phyloP scores from a whole-genome alignment of 176 grass and related monocot species.

The Elymus sibiricus region DNA sequence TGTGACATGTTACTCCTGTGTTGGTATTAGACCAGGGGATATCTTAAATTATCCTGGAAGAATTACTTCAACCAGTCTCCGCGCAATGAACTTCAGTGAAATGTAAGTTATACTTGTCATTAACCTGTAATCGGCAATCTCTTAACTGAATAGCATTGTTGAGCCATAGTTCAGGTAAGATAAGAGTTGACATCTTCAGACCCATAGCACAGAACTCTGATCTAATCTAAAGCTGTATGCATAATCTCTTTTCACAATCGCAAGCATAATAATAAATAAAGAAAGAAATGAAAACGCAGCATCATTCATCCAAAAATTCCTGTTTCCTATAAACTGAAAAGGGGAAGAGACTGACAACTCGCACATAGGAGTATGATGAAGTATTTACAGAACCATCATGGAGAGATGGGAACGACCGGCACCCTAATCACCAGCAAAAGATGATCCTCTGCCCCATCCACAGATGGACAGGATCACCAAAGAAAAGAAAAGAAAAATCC shows the following conservation, averaged over 20 bases:
- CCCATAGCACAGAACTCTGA: neutral
- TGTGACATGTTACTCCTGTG: neutral
- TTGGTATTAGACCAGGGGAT: neutral
- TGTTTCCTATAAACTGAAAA: neutral
- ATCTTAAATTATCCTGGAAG: neutral
- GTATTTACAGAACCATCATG: slow-evolving; percentile 4
- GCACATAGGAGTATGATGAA: neutral
- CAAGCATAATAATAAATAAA: neutral
- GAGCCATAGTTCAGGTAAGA: neutral
- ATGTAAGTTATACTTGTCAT: neutral
- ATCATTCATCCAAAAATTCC: neutral
- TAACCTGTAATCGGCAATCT: neutral
- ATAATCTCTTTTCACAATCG: neutral
- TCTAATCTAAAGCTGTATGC: neutral
- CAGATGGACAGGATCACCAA: neutral
- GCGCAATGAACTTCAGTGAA: neutral
- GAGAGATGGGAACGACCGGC: neutral
- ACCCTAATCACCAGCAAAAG: neutral
- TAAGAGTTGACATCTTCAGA: neutral
- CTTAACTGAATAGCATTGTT: neutral
- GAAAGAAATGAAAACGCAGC: neutral
- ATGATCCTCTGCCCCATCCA: neutral
- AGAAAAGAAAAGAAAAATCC: neutral
- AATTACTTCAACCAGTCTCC: neutral
- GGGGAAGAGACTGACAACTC: neutral